phyloP scores from a whole-genome alignment of 345 rosid genomes.

The Kernera saxatilis region DNA sequence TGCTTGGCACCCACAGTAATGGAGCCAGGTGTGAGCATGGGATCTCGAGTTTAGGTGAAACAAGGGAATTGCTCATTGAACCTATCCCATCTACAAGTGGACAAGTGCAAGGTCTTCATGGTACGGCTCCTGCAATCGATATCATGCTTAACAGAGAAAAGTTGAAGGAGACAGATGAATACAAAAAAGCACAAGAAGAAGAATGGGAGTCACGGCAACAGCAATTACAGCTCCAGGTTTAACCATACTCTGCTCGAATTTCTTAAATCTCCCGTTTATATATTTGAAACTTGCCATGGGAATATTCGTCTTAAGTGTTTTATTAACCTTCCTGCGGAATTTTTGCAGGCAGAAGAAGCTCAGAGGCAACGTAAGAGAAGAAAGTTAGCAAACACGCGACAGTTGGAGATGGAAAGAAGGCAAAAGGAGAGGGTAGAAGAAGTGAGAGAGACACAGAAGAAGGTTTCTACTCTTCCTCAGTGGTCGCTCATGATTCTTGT shows the following conservation, averaged over 20 bases:
- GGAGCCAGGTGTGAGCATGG: conserved; percentile 24
- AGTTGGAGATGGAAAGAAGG: conserved; percentile 74
- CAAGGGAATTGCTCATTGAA: conserved; percentile 17
- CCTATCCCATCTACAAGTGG: conserved; percentile 16
- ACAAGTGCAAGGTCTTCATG: conserved; percentile 15
- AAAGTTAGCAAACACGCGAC: conserved; percentile 53
- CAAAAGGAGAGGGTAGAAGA: conserved; percentile 84
- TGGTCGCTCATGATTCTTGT: neutral
- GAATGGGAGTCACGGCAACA: conserved; percentile 82
- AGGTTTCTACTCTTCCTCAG: conserved; percentile 35
- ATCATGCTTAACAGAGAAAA: conserved; percentile 65
- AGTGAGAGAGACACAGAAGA: conserved; percentile 80
- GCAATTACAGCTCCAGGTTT: conserved; percentile 71
- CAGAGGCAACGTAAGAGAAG: conserved; percentile 62
- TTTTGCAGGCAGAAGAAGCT: conserved; percentile 73
- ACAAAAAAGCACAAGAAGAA: conserved; percentile 71
- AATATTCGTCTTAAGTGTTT: neutral
- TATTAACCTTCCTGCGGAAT: neutral
- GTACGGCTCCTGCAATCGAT: conserved; percentile 25
- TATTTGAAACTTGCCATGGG: neutral
- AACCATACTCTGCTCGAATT: neutral
- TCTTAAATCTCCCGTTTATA: neutral
- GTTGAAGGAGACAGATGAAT: conserved; percentile 79
- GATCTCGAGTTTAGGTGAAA: conserved; percentile 3
- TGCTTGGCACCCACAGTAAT: conserved; percentile 3